Evolutionary conservation across 2,329 filamentous ascomycete genomes (phyloP), one percentile per base, ranked within the genome.

Genomic region (Apiospora marii): DNA sequence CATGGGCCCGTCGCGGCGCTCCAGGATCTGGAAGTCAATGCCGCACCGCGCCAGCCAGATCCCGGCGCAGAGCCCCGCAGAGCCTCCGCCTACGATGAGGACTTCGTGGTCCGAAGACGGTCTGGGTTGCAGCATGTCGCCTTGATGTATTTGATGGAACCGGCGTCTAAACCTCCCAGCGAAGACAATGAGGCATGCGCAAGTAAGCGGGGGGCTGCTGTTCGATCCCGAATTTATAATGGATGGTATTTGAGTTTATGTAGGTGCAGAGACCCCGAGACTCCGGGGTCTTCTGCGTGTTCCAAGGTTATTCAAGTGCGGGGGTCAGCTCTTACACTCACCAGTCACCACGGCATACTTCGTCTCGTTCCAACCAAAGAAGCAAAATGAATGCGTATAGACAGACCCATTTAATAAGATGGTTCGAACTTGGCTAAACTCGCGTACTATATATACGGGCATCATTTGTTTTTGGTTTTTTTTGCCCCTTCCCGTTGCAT

Each of bases 71-170:
- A 92, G 84, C 24, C 91, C 90, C 6, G 90, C 91, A 1, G 89
- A 90, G 43, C 91, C 90, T 71, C 85, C 87, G 72, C 90, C 90
- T 73, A 85, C 86, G 74, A 92, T 92, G 22, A 92, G 80, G 22
- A 92, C 88, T 75, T 91, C 88, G 44, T 24, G 13, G 34, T 64
- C 34, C 34, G 58, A 41, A 24, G 30, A 64, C 30, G 34, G 22
- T n/a, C n/a, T 19, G 19, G 58, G 8, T 22, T n/a, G 19, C 6
- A 19, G 8, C 58, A 64, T 64, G 34, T 10, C 12, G 30, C 12
- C 4, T 61, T 4, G 12, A 8, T 13, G 19, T 41, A 24, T n/a
- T 12, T 7, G 41, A 7, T 8, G 10, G 4, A 41, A 13, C 0
- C 10, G 10, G 12, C 4, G 51, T 5, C 34, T 2, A 4, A 37